phyloP scores from a whole-genome alignment of 1,284 basidiomycete species.

The Ustilago crameri region DNA sequence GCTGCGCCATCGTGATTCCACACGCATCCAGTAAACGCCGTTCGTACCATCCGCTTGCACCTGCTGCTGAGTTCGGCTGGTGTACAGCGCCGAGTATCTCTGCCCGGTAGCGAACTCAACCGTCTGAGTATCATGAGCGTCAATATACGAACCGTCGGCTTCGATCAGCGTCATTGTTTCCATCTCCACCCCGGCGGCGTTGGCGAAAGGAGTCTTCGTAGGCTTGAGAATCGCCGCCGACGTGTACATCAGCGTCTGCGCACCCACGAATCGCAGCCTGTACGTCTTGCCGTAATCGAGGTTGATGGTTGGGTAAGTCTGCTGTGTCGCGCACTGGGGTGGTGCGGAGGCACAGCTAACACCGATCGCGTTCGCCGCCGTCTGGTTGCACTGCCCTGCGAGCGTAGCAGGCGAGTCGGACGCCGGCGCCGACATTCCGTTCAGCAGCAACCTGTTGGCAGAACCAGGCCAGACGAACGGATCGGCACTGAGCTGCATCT shows the following conservation, averaged over 20 bases:
- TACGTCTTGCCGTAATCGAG: conserved; percentile 51
- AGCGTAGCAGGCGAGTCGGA: not conserved
- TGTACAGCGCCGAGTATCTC: conserved; percentile 51
- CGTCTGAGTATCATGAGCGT: conserved; percentile 12
- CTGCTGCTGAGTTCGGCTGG: conserved; percentile 14
- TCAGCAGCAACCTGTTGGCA: conserved; percentile 49
- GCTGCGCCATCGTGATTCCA: conserved; percentile 44
- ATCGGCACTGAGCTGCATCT: conserved; percentile 24
- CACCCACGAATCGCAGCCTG: conserved; percentile 45
- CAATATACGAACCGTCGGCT: conserved; percentile 55
- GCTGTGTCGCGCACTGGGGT: not conserved
- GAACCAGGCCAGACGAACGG: conserved; percentile 60
- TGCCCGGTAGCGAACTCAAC: conserved; percentile 56
- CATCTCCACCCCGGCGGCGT: not conserved
- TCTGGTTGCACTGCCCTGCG: conserved; percentile 40
- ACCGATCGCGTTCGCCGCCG: conserved; percentile 3
- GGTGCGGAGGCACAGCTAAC: conserved; percentile 15
- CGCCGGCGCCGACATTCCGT: conserved; percentile 32
- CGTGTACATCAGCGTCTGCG: conserved; percentile 35
- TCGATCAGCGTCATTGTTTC: conserved; percentile 50
- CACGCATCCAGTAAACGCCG: conserved; percentile 52
- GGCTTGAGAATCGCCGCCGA: conserved; percentile 26
- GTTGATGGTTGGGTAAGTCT: conserved; percentile 23
- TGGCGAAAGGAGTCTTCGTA: conserved; percentile 7
- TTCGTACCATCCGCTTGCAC: conserved; percentile 31